Base-by-base conservation (phyloP, 1,284 basidiomycete species). In the Trichosporon sp. region DNA sequence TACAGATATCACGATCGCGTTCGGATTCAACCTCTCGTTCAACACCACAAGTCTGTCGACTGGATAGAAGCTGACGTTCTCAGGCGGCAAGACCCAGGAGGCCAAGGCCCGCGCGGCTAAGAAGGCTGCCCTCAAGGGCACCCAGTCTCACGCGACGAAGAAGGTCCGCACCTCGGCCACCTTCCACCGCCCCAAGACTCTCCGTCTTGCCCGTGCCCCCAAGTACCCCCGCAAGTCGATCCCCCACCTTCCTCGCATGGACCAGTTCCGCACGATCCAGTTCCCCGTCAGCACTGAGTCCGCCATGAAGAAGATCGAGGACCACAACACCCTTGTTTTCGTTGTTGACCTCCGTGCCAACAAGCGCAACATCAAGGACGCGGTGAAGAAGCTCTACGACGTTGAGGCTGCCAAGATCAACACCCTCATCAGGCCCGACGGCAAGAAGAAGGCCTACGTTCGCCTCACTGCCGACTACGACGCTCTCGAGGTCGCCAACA, bases 381-480 rank as follows among this genome's bases (percentile, higher is more conserved):
- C 95, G 9, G 92, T 99, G 73, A 97, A 98, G 89, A 96, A 97
- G 87, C 83, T 98, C 74, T 98, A 98, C 84, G 95, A 97, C 76
- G 94, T 98, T 64, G 88, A 95, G 82, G 91, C 94, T 36, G 89
- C 88, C 60, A 95, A 95, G 85, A 87, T 99, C 81, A 98, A 97
- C 88, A 99, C 96, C 59, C 87, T 99, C 77, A 98, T 98, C 82
- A 90, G 94, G 90, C 96, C 95, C 65, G 96, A 99, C 77, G 95
- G 96, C 66, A 93, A 90, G 87, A 99, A 99, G 87, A 99, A 99
- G 90, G 95, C 95, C 58, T 99, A 96, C 81, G 93, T 98, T 65
- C 88, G 94, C 61, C 84, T 99, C 76, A 92, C 93, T 37, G 83
- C 95, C 33, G 95, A 98, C 84, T 91, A 95, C 82, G 95, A 99